Evolutionary conservation across 495 filamentous ascomycete genomes (phyloP).

Genomic region (Talaromyces ruber): DNA sequence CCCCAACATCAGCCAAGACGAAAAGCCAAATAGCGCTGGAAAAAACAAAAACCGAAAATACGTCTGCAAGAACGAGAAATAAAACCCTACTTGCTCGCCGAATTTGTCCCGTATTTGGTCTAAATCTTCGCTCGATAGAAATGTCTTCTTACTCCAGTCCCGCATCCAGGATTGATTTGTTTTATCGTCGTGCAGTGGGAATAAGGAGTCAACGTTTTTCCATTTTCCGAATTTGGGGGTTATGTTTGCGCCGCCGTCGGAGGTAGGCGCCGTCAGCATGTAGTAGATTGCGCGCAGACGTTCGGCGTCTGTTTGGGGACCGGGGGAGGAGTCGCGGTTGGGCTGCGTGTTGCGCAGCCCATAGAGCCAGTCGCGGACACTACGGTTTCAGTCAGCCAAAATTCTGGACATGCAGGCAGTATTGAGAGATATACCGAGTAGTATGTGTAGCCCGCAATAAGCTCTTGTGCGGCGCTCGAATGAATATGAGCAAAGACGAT

Average conservation of each 20-base stretch:
- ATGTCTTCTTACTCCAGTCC: conserved; percentile 75
- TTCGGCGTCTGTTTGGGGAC: conserved; percentile 78
- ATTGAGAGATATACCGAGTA: conserved; percentile 40
- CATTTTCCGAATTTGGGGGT: conserved; percentile 74
- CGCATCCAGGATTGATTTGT: conserved; percentile 91
- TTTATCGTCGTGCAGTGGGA: conserved; percentile 77
- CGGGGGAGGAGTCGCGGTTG: conserved; percentile 53
- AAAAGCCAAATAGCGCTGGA: conserved; percentile 75
- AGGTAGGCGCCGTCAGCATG: conserved; percentile 71
- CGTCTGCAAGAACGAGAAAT: conserved; percentile 91
- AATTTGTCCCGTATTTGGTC: conserved; percentile 80
- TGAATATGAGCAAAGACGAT: conserved; percentile 72
- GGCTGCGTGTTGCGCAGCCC: conserved; percentile 76
- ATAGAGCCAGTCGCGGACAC: conserved; percentile 94
- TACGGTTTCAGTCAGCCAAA: conserved; percentile 19
- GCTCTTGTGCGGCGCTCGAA: conserved; percentile 48
- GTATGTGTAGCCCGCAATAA: conserved; percentile 52
- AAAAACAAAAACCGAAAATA: conserved; percentile 84
- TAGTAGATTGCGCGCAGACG: conserved; percentile 76
- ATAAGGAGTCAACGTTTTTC: conserved; percentile 76
- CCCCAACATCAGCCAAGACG: conserved; percentile 74
- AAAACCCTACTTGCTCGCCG: conserved; percentile 90
- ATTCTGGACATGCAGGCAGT: conserved; percentile 1
- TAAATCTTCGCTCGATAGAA: conserved; percentile 68
- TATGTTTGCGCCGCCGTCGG: conserved; percentile 85